Conservation (phyloP, 2,329 filamentous ascomycete genomes). For the Aspergillus melleus region DNA sequence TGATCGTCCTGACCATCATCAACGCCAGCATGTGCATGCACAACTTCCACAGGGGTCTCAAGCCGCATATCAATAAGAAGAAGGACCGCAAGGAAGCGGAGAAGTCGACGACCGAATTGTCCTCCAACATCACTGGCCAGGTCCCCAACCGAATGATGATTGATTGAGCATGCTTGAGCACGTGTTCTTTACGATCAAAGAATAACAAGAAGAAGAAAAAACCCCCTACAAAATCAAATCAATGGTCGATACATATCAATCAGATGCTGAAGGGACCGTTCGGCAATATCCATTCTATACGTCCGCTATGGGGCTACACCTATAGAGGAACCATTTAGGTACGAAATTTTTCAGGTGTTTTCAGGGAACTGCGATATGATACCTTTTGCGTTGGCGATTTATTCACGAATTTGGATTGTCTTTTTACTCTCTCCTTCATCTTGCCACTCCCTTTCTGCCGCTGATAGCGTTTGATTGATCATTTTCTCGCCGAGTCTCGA, state of each 20-base stretch:
- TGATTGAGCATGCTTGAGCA: slow-evolving; percentile 30
- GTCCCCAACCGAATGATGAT: slow-evolving; percentile 48
- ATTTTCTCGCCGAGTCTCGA: slow-evolving; percentile 7
- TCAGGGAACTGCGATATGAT: slow-evolving; percentile 31
- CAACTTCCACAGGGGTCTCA: slow-evolving; percentile 89
- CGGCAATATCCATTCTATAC: slow-evolving; percentile 14
- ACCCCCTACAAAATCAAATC: not conserved
- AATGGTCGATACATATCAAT: not conserved
- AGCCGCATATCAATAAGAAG: slow-evolving; percentile 73
- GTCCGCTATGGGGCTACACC: slow-evolving; percentile 9
- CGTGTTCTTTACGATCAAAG: slow-evolving; percentile 3
- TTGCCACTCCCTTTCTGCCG: slow-evolving; percentile 10
- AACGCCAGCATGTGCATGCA: slow-evolving; percentile 83
- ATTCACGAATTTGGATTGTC: slow-evolving; percentile 17
- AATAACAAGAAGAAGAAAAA: slow-evolving; percentile 2
- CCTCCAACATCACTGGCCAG: slow-evolving; percentile 35
- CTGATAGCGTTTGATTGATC: slow-evolving; percentile 20
- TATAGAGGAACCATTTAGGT: slow-evolving; percentile 11
- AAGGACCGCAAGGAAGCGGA: slow-evolving; percentile 53
- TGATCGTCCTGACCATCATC: slow-evolving; percentile 84
- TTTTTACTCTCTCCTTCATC: slow-evolving; percentile 5
- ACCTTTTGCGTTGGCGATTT: slow-evolving; percentile 28
- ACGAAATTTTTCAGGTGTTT: slow-evolving; percentile 18
- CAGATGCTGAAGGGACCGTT: not conserved
- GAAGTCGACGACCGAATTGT: slow-evolving; percentile 45